Base-by-base conservation (phyloP, 352 stramenopile species). In the Phytopythium chamaehyphon region DNA sequence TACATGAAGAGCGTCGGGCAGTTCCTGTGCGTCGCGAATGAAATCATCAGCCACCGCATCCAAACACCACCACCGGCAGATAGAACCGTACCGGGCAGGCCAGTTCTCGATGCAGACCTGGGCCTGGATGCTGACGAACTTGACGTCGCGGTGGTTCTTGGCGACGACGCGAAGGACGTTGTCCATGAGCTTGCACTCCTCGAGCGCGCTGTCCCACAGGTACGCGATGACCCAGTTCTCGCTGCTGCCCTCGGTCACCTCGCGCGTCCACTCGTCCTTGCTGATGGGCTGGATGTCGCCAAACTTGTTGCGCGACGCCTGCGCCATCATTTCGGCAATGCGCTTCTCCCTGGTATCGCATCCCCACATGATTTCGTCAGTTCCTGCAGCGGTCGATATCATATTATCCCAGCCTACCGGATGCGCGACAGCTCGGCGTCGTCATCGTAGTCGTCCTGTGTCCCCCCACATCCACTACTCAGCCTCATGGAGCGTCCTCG, bases 1-100 rank as follows among this genome's bases (percentile, higher is more conserved):
- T 98, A 97, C 73, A 97, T 88, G 63, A 98, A 97, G 26, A 98
- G 71, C 42, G 90, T 96, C 24, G 91, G 91, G 59, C 94, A 89
- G 72, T 97, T 97, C 45, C 71, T 80, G 44, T 8, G 54, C 18
- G 31, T 8, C n/a, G 37, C 24, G 18, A 9, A 6, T n/a, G 9
- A 9, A 18, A 14, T 19, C 10, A 42, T 22, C 22, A 56, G 37
- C 3, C 1, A 21, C 46, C 15, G 47, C 6, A n/a, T 3, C 2
- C 5, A 54, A n/a, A 24, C 47, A 12, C 33, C 14, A 59, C 15
- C 21, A n/a, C 12, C 6, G 4, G 6, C 5, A 21, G 12, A 54
- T 40, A 5, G 4, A 18, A 47, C n/a, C 61, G 22, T 57, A 81
- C 60, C 74, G 66, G 28, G 84, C 53, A 23, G 91, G 91, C 90